Evolutionary conservation across 1,284 basidiomycete species (phyloP), one percentile per base, ranked within the genome.

Genomic region (Mycena citricolor): DNA sequence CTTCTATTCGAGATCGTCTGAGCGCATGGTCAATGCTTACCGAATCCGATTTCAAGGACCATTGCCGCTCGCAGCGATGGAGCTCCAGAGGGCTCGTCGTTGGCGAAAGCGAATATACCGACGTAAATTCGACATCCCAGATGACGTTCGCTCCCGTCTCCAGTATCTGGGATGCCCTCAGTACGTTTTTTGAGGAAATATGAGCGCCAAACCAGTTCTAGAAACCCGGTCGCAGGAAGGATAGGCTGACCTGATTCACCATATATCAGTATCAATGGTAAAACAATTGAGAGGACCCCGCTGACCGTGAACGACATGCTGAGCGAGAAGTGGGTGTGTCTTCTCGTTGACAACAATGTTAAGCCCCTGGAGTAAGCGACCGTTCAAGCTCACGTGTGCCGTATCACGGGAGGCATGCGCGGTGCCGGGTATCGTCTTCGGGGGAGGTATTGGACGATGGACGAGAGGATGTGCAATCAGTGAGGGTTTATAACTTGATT

Each of bases 121-220:
- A 49, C 16, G 36, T 19, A 20, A 49, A 49, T 23, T 49, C 42
- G 33, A 49, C 39, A 20, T 49, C 42, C 31, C 47, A 31, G 3
- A 49, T n/a, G 29, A 26, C 25, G 19, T 25, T 40, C 8, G 47
- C 47, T 8, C 47, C 47, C 3, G 32, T n/a, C 21, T 49, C 38
- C 16, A 49, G 14, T 4, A 49, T 21, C 47, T 49, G n/a, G n/a
- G n/a, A n/a, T n/a, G n/a, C n/a, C n/a, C n/a, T n/a, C n/a, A n/a
- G n/a, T n/a, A n/a, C n/a, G n/a, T n/a, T n/a, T n/a, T n/a, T n/a
- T n/a, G n/a, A n/a, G n/a, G n/a, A n/a, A n/a, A n/a, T n/a, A n/a
- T n/a, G n/a, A n/a, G n/a, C n/a, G n/a, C n/a, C n/a, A 16, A 14
- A 72, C 71, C 67, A 71, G 70, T 48, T 73, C 72, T 2, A 74